Evolutionary conservation across 768 basidiomycete genomes (phyloP).

Genomic region (Amanita rimosa): DNA sequence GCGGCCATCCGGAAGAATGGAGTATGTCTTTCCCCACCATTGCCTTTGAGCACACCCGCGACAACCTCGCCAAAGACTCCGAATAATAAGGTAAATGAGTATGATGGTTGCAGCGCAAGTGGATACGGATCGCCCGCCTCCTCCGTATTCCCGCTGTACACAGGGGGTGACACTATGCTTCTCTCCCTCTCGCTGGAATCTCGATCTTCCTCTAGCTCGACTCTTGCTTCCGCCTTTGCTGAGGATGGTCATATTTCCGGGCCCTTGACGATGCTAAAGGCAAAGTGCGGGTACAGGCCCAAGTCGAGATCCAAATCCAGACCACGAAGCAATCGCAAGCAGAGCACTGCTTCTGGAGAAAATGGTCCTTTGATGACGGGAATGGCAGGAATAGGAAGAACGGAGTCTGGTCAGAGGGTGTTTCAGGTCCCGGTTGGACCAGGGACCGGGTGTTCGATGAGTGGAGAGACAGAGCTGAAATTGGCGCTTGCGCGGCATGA

Average conservation of each 20-base stretch:
- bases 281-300: background rate
- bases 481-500: slow-evolving; percentile 35
- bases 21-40: background rate
- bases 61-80: background rate
- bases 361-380: background rate
- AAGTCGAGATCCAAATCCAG: background rate
- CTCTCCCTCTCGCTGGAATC: background rate
- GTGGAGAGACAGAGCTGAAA: slow-evolving; percentile 47
- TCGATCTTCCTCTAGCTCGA: background rate
- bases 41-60: background rate
- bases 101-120: background rate
- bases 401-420: background rate
- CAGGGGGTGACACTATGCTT: background rate
- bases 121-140: background rate
- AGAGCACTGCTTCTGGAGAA: background rate
- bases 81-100: background rate
- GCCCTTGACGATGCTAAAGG: background rate
- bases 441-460: slow-evolving; percentile 39
- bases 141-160: background rate
- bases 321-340: background rate
- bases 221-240: background rate
- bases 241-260: background rate
- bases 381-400: background rate
- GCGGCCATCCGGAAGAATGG: slow-evolving; percentile 4
- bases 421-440: slow-evolving; percentile 7